Base-by-base conservation (phyloP, 805 yeast genomes). In the Danielia oregonensis region DNA sequence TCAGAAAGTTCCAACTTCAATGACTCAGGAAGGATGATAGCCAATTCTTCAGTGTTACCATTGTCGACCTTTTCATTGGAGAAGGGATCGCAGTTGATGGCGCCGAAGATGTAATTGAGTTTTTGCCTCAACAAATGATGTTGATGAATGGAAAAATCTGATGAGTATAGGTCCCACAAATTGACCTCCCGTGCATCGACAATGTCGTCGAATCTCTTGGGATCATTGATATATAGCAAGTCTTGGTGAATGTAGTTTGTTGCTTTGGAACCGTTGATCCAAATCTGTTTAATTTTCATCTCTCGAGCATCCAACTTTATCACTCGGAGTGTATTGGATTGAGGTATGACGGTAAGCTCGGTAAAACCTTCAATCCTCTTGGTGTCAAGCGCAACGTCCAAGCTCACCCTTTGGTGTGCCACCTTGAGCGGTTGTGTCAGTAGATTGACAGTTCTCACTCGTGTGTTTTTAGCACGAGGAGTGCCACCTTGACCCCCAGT, bases 251-350 rank as follows among this genome's bases (percentile, higher is more conserved):
- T 53, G 51, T 69, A 87, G 26, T 68, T 59, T 1, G 79, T 74
- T 39, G 73, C 67, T 43, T 78, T 68, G 36, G 77, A 74, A 23
- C 61, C 61, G 41, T 67, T 88, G 27, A 93, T 74, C 23, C 66
- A 65, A 5, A 87, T 82, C 17, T 76, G 74, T 16, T 72, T 70
- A 24, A 93, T 74, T 24, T 65, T 67, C 63, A 83, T 70, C 28
- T 86, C 86, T 34, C 95, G 75, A 39, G 95, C 86, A 55, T 93
- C 97, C 33, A 93, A 64, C 33, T 76, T 74, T 17, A 93, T 65
- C 8, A 65, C 63, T 37, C 74, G 76, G 29, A 91, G 62, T 1
- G 66, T 50, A 14, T 79, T 63, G 33, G 79, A 76, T 11, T 76
- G 63, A 0, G 98, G 97, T 12, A 85, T 69, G 2, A 89, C 67